Conservation (phyloP, 306 rosid species). For the Echinosophora koreensis region DNA sequence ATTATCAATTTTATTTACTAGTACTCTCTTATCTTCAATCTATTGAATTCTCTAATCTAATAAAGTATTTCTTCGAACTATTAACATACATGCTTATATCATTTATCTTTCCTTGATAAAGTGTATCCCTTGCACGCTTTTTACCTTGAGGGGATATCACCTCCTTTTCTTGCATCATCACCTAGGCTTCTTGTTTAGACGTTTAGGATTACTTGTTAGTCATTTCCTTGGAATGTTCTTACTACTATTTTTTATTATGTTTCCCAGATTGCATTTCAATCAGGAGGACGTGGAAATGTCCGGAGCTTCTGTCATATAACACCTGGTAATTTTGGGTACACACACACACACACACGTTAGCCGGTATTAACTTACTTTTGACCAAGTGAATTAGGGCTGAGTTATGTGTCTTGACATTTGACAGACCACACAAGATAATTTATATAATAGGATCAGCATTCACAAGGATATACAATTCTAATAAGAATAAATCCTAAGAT, state of each 20-base stretch:
- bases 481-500: no score
- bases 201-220: constrained; percentile 19
- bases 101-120: not conserved
- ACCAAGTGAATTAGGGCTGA: no score
- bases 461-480: no score
- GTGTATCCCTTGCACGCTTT: constrained; percentile 1
- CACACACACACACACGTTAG: not conserved
- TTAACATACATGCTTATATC: not conserved
- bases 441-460: no score
- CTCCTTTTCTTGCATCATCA: constrained; percentile 6
- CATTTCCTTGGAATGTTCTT: constrained; percentile 17
- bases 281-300: constrained; percentile 57
- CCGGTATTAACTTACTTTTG: not conserved
- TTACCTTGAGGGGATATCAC: constrained; percentile 2
- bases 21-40: not conserved
- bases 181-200: not conserved
- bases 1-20: constrained; percentile 15
- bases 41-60: constrained; percentile 6
- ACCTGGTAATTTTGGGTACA: constrained; percentile 56
- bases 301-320: constrained; percentile 55
- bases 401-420: no score
- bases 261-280: constrained; percentile 58
- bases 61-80: constrained; percentile 15
- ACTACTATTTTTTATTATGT: constrained; percentile 38
- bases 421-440: no score